A percentile compares a stretch with the other conserved stretches of the same genome.
Evolutionary conservation across 371 early-diverging fungal genomes (phyloP).

Genomic region (Circinella minor): DNA sequence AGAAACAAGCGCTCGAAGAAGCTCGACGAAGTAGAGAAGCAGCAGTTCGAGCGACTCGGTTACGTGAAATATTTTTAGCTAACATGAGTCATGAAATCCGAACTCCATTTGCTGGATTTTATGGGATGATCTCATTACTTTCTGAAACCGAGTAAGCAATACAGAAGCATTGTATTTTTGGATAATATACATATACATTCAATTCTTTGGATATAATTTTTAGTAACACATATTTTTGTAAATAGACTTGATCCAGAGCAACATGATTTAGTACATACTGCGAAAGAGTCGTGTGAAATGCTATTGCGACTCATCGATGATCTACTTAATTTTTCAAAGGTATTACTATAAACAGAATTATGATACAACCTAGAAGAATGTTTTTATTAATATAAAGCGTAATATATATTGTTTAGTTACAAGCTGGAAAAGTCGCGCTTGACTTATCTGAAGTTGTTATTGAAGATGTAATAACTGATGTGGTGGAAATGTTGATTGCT

Average conservation of each 20-base stretch:
- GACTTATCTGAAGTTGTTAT: slow-evolving; percentile 52
- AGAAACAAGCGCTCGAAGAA: slow-evolving; percentile 49
- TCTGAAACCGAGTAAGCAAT: slow-evolving; percentile 43
- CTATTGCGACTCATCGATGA: slow-evolving; percentile 66
- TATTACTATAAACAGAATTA: no score
- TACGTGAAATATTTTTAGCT: slow-evolving; percentile 59
- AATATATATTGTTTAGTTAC: slow-evolving; percentile 21
- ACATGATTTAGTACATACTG: slow-evolving; percentile 59
- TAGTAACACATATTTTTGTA: no score
- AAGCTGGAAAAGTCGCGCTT: slow-evolving; percentile 62
- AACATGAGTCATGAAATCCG: slow-evolving; percentile 63
- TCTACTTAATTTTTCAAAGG: slow-evolving; percentile 64
- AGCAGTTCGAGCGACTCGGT: slow-evolving; percentile 41
- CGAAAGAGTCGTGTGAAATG: slow-evolving; percentile 62
- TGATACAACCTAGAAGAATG: no score
- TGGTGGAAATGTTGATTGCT: slow-evolving; percentile 57
- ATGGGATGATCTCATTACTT: slow-evolving; percentile 62
- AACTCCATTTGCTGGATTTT: slow-evolving; percentile 63
- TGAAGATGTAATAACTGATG: slow-evolving; percentile 59
- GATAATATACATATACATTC: no score
- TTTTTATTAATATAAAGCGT: no score
- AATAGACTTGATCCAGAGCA: slow-evolving; percentile 53
- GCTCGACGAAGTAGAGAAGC: slow-evolving; percentile 51
- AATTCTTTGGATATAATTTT: no score
- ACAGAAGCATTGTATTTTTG: no score